phyloP scores from a whole-genome alignment of 371 early-diverging fungal genomes.

The Coemansia sp. region DNA sequence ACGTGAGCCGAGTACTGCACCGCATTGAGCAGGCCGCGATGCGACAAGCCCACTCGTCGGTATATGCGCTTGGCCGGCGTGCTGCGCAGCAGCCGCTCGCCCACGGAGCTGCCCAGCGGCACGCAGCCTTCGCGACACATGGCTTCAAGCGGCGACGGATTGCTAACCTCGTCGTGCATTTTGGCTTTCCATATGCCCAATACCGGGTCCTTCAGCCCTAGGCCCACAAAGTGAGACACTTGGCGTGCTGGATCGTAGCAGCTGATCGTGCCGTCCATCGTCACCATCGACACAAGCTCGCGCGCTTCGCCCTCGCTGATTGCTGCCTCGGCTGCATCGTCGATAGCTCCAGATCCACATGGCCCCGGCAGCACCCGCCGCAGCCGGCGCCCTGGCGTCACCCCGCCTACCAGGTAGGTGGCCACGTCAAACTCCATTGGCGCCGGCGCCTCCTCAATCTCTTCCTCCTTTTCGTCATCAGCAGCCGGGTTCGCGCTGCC shows the following conservation, averaged over 20 bases:
- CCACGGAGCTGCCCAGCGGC: background rate
- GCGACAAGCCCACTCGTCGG: slow-evolving; percentile 43
- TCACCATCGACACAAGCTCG: slow-evolving; percentile 46
- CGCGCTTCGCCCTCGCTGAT: slow-evolving; percentile 14
- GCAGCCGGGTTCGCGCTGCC: slow-evolving; percentile 13
- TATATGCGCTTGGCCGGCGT: slow-evolving; percentile 35
- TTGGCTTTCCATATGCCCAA: slow-evolving; percentile 50
- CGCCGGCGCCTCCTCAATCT: slow-evolving; percentile 48
- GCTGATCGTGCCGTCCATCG: slow-evolving; percentile 50
- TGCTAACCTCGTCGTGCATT: slow-evolving; percentile 46
- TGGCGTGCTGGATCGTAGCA: slow-evolving; percentile 47
- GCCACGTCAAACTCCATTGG: slow-evolving; percentile 51
- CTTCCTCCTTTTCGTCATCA: slow-evolving; percentile 33
- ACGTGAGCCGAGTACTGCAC: slow-evolving; percentile 32
- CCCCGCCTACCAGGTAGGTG: slow-evolving; percentile 50
- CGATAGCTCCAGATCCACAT: background rate
- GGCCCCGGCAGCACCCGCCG: slow-evolving; percentile 15
- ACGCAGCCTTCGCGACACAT: slow-evolving; percentile 12
- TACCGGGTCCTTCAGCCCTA: slow-evolving; percentile 43
- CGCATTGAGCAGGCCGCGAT: slow-evolving; percentile 34
- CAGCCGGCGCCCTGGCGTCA: slow-evolving; percentile 32
- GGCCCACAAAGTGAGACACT: slow-evolving; percentile 36
- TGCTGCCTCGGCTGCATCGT: slow-evolving; percentile 6
- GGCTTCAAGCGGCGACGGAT: slow-evolving; percentile 27
- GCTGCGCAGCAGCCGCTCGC: slow-evolving; percentile 14